Evolutionary conservation across 1,284 basidiomycete species (phyloP), one percentile per base, ranked within the genome.

Genomic region (Salmacisia buchloeana): DNA sequence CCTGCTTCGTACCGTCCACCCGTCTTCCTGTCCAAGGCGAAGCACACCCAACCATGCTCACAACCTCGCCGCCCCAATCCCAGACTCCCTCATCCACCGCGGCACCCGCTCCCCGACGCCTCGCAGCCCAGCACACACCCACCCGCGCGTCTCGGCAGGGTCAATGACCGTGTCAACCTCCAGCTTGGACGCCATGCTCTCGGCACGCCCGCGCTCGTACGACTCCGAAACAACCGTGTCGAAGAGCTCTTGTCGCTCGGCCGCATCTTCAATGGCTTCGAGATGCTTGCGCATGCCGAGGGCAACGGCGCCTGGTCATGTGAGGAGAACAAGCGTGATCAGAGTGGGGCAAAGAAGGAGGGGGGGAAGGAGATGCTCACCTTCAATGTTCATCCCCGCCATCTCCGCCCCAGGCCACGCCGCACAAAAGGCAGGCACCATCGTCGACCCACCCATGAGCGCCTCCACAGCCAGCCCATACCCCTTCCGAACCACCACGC

Each of bases 121-220:
- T 21, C 34, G 64, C 61, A 49, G 57, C 56, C 18, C 56, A 33
- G 15, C 65, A 36, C 2, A 64, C 60, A 74, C 18, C 69, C 68
- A 74, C 13, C 63, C 58, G 15, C 72, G 52, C 27, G 69, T 74
- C 45, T 72, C 69, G 7, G 60, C 67, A 9, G 72, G 72, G 35
- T 74, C 72, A 39, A 74, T 49, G 59, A 72, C 71, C 0, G 69
- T 68, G 58, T 72, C 72, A 41, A 74, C 68, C 63, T 72, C 72
- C 1, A 57, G 60, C 62, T 64, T 60, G 23, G 60, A 65, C 13
- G 71, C 71, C 4, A 69, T 63, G 49, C 69, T 72, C 29, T 63
- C 59, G 13, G 60, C 72, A 29, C 60, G 64, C 0, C 71, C 72
- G 18, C 63, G 43, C 49, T 49, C 60, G 43, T 72, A 74, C 33